Evolutionary conservation across 441 rosid genomes (phyloP).

Genomic region (Oxalis stricta): DNA sequence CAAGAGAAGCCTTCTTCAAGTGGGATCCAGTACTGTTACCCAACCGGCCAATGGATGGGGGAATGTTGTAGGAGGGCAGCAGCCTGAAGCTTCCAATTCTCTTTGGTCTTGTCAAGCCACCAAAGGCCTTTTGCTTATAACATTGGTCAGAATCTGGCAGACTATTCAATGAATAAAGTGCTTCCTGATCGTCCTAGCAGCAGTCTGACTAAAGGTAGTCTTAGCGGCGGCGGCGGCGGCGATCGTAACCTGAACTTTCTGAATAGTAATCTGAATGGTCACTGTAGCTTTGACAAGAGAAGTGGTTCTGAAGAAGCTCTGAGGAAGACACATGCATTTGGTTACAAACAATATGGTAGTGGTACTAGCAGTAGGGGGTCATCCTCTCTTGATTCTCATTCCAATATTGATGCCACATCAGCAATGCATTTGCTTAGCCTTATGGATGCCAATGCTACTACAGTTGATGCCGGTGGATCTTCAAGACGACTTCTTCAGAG

Average conservation of each 20-base stretch:
- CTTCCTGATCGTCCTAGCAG: slow-evolving; percentile 20
- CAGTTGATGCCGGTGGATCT: slow-evolving; percentile 27
- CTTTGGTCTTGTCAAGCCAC: slow-evolving; percentile 35
- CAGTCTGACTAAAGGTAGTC: slow-evolving; percentile 15
- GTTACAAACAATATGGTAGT: slow-evolving; percentile 35
- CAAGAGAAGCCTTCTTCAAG: slow-evolving; percentile 28
- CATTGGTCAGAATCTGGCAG: slow-evolving; percentile 19
- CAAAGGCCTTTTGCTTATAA: slow-evolving; percentile 25
- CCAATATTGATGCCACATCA: slow-evolving; percentile 70
- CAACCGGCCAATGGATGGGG: slow-evolving; percentile 32
- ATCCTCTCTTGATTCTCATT: slow-evolving; percentile 34
- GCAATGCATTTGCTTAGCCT: slow-evolving; percentile 91
- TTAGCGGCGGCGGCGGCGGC: slow-evolving; percentile 17
- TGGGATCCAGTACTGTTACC: slow-evolving; percentile 30
- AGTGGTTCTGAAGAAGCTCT: slow-evolving; percentile 27
- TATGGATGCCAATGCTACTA: slow-evolving; percentile 73
- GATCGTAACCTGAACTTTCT: slow-evolving; percentile 19
- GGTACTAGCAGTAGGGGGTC: slow-evolving; percentile 26
- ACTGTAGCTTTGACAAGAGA: slow-evolving; percentile 29
- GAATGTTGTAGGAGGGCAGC: slow-evolving; percentile 24
- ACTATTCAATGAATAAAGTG: slow-evolving; percentile 16
- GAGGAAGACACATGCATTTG: slow-evolving; percentile 22
- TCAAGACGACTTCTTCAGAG: slow-evolving; percentile 32
- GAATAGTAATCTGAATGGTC: slow-evolving; percentile 28
- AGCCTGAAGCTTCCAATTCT: slow-evolving; percentile 30